Percentiles rank a stretch among this genome's conserved stretches.
phyloP scores from a whole-genome alignment of 2,329 filamentous ascomycete genomes.

The Epichloe amarillans region DNA sequence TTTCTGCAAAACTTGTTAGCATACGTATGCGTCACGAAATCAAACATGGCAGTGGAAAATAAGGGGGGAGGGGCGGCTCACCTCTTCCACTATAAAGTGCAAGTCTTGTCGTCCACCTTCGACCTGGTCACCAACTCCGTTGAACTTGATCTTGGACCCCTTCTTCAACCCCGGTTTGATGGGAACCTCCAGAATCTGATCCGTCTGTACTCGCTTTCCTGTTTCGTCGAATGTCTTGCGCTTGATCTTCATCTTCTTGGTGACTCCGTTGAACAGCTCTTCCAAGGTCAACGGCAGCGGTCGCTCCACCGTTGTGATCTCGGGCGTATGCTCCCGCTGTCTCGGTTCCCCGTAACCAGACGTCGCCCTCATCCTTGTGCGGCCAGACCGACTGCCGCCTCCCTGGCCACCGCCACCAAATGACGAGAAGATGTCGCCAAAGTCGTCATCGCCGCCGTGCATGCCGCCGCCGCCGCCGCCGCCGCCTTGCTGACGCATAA shows the following conservation, averaged over 20 bases:
- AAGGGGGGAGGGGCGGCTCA: constrained; percentile 29
- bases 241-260: constrained; percentile 98
- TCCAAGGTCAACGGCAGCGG: constrained; percentile 71
- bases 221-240: constrained; percentile 83
- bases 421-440: constrained; percentile 42
- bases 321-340: constrained; percentile 44
- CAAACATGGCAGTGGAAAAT: too few species aligned
- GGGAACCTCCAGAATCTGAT: constrained; percentile 84
- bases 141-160: constrained; percentile 96
- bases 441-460: constrained; percentile 30
- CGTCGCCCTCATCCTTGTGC: constrained; percentile 28
- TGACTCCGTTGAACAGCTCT: constrained; percentile 73
- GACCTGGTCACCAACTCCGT: constrained; percentile 93
- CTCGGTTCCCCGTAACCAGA: constrained; percentile 22
- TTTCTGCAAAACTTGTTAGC: constrained; percentile 45
- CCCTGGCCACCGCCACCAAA: constrained; percentile 27
- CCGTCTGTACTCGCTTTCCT: constrained; percentile 74
- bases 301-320: constrained; percentile 84
- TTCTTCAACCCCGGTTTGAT: constrained; percentile 95
- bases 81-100: constrained; percentile 90
- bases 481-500: constrained; percentile 43
- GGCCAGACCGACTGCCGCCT: constrained; percentile 23
- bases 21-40: neutral
- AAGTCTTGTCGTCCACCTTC: constrained; percentile 92
- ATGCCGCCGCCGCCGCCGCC: constrained; percentile 25